Base-by-base conservation (phyloP, 2,329 filamentous ascomycete species). In the Sporothrix humicola region DNA sequence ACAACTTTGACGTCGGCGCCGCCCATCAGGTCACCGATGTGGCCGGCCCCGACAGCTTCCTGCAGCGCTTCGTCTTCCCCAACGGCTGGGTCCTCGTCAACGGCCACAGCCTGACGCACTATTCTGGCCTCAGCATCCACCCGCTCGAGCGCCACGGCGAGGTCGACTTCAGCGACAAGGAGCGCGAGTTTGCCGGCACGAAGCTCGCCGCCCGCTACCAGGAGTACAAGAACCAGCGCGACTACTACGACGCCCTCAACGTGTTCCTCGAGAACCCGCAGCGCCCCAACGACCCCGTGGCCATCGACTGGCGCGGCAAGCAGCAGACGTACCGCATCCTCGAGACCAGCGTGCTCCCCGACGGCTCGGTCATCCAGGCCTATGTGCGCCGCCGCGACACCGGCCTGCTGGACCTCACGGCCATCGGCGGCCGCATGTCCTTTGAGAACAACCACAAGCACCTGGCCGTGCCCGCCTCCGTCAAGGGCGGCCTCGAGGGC, bases 31-130 rank as follows among this genome's bases (percentile, higher is more conserved):
- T 86, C 20, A 79, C 83, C 0, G 81, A 82, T 37, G 78, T 81
- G 9, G 85, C 84, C 75, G 84, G 85, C 23, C 83, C 85, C 71
- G 79, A 80, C 12, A 85, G 84, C 76, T 86, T 85, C 77, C 81
- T 86, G 75, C 84, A 85, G 76, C 82, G 84, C 7, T 86, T 84
- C 74, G 77, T 80, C 46, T 86, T 86, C 77, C 79, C 77, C 54
- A 84, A 85, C 76, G 80, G 82, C 76, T 87, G 85, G 85, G 80
- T 86, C 3, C 80, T 87, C 5, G 82, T 85, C 59, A 86, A 85
- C 74, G 85, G 85, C 5, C 80, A 84, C 76, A 83, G 83, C 44
- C 80, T 87, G 73, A 82, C 80, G 56, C 81, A 84, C 66, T 84
- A 86, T 13, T 42, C 50, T 9, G 31, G 56, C 7, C 69, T 61